Evolutionary conservation across 192 early-diverging fungal species (phyloP), one percentile per base, ranked within the genome.

Genomic region (Coemansia sp.): DNA sequence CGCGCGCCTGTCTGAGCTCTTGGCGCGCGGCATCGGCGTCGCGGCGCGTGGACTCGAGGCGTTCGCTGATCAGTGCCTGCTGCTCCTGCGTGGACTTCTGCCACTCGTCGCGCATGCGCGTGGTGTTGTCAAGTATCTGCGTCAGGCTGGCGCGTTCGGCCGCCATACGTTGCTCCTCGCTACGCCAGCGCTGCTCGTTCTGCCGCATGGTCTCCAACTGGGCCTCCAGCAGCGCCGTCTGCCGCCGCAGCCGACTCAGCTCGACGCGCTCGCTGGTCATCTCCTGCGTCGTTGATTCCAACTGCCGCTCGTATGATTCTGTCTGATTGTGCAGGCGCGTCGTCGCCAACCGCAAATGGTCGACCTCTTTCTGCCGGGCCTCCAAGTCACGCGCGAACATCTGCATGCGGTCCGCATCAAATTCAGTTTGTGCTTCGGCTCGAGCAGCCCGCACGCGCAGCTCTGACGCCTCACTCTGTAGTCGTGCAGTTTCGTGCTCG

Each of bases 341-440:
- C n/a, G 87, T 76, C n/a, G 85, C 80, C 28, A 87, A 64, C 49
- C 86, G 86, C 47, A 90, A 71, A 54, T 89, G 85, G 2, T 80
- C 61, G 32, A 87, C 83, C 56, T 93, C 89, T 6, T 76, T 83
- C 32, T 64, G 73, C 54, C 85, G 85, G n/a, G 81, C 74, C 16
- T 82, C 82, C 41, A 72, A 65, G 48, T 82, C 86, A 26, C 82
- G 62, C 7, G 72, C 56, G 23, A 90, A 65, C 41, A 83, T 73
- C 59, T 89, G 81, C 79, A 88, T 86, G n/a, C 90, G 85, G 41
- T 86, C 85, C 26, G 77, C 71, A 23, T 83, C 59, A 34, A 86
- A 82, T 52, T 83, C 71, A 21, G 84, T 67, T 60, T 87, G 83
- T 48, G 85, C 80, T 71, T 89, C 84, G 30, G 87, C 69, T 41